Conservation (phyloP, 129 eudicot genomes). For the Ambrosia trifida region DNA sequence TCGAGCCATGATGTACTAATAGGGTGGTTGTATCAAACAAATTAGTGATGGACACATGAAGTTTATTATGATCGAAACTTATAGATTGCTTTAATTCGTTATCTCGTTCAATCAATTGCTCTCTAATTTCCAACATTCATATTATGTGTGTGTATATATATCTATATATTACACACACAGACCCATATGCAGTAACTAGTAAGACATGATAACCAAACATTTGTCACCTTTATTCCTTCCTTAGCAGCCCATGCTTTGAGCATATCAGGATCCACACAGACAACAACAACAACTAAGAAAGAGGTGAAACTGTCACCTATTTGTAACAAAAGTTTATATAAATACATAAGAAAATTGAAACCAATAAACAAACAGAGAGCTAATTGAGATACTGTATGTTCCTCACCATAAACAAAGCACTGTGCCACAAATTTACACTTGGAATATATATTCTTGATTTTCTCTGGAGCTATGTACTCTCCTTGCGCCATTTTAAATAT, state of each 20-base stretch:
- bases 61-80: too few relatives aligned
- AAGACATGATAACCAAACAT: too few relatives aligned
- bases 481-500: slow-evolving; percentile 94
- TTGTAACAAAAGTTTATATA: slow-evolving; percentile 13
- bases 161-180: too few relatives aligned
- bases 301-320: slow-evolving; percentile 89
- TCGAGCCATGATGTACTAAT: too few relatives aligned
- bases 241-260: slow-evolving; percentile 67
- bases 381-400: not conserved
- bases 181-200: too few relatives aligned
- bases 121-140: too few relatives aligned
- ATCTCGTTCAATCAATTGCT: too few relatives aligned
- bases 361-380: not conserved
- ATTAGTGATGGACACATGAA: too few relatives aligned
- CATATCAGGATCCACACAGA: slow-evolving; percentile 66
- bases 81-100: too few relatives aligned
- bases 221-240: slow-evolving; percentile 72
- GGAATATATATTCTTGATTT: slow-evolving; percentile 80
- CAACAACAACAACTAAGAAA: slow-evolving; percentile 66
- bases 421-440: slow-evolving; percentile 87
- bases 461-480: slow-evolving; percentile 94
- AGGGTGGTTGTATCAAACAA: too few relatives aligned
- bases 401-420: slow-evolving; percentile 81
- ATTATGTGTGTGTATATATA: too few relatives aligned
- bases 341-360: not conserved